Evolutionary conservation across 495 filamentous ascomycete species (phyloP).

Genomic region (Neurospora intermedia): DNA sequence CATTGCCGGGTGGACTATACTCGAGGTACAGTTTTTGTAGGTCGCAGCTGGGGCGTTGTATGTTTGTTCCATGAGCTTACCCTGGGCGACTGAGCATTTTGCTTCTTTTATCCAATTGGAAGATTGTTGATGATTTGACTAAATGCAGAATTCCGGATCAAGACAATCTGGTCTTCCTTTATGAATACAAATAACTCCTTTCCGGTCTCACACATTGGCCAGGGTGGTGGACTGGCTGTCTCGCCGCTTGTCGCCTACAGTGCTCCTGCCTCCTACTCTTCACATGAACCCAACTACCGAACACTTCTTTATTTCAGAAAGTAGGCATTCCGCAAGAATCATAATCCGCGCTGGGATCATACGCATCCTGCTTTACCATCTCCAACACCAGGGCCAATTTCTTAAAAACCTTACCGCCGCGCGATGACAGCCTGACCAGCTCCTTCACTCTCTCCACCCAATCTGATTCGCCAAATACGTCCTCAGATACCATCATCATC

Average conservation of each 20-base stretch:
- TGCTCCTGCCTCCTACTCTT: not conserved
- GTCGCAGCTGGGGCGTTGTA: no score
- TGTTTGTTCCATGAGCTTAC: no score
- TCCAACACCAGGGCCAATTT: not conserved
- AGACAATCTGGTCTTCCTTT: not conserved
- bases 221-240: not conserved
- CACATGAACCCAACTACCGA: not conserved
- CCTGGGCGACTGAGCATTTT: not conserved
- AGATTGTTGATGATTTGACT: no score
- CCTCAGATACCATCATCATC: not conserved
- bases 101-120: not conserved
- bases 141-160: not conserved
- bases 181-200: not conserved
- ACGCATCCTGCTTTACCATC: not conserved
- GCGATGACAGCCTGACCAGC: not conserved
- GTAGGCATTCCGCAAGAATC: not conserved
- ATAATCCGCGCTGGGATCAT: not conserved
- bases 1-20: no score
- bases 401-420: not conserved
- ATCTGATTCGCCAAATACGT: not conserved
- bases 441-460: not conserved
- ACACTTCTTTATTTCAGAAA: not conserved
- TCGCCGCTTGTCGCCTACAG: not conserved
- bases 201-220: not conserved
- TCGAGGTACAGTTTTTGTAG: no score